Conservation (phyloP, 2,329 filamentous ascomycete species). For the Chalara sp. region DNA sequence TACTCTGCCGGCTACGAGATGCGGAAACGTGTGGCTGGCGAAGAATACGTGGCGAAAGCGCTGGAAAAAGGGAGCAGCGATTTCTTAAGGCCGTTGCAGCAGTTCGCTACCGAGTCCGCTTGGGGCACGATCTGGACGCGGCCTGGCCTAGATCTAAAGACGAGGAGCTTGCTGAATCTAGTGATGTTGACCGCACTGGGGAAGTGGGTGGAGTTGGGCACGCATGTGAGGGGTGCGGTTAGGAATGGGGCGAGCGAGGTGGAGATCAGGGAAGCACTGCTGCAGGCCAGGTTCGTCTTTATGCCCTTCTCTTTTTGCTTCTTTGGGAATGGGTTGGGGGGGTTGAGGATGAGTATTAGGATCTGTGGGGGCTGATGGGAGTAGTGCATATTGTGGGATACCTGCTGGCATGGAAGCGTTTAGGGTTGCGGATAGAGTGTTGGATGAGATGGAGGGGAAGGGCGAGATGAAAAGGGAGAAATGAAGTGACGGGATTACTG, state of each 20-base stretch:
- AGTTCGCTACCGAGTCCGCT: conserved; percentile 24
- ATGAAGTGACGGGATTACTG: background rate
- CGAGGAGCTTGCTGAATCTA: conserved; percentile 22
- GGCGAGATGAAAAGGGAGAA: conserved; percentile 15
- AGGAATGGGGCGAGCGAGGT: conserved; percentile 23
- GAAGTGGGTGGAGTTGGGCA: conserved; percentile 24
- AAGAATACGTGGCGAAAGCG: conserved; percentile 20
- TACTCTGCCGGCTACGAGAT: conserved; percentile 19
- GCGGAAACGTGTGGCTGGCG: conserved; percentile 21
- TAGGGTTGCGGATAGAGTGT: conserved; percentile 21
- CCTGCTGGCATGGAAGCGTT: conserved; percentile 25
- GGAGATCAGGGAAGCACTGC: conserved; percentile 23
- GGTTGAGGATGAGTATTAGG: background rate
- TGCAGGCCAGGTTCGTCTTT: conserved; percentile 22
- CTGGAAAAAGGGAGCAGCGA: conserved; percentile 16
- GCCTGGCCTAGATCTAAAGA: conserved; percentile 19
- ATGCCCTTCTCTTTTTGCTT: background rate
- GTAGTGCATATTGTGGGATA: conserved; percentile 25
- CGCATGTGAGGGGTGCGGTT: conserved; percentile 24
- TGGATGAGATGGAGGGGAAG: conserved; percentile 24
- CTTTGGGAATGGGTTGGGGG: background rate
- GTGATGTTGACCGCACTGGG: conserved; percentile 24
- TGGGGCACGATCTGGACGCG: conserved; percentile 27
- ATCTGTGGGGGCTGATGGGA: conserved; percentile 5
- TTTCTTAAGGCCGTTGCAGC: conserved; percentile 22